Evolutionary conservation across 306 rosid species (phyloP).

Genomic region (Corylus americana): DNA sequence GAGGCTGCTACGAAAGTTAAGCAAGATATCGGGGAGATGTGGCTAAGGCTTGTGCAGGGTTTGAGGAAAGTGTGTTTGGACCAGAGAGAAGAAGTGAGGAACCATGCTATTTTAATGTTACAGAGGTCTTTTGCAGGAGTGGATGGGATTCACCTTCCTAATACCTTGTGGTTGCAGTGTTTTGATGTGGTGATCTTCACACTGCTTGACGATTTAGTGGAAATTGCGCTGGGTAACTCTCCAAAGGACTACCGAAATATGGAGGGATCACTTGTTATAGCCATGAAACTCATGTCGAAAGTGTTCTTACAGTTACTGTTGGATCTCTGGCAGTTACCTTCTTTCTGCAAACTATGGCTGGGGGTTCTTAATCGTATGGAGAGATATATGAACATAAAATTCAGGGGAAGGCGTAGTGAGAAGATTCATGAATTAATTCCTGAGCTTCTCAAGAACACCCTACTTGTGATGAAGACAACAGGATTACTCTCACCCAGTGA

Average conservation of each 20-base stretch:
- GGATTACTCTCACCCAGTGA: constrained; percentile 76
- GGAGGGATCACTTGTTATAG: constrained; percentile 91
- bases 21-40: constrained; percentile 93
- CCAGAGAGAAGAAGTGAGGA: constrained; percentile 96
- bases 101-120: constrained; percentile 73
- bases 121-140: constrained; percentile 83
- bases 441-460: constrained; percentile 81
- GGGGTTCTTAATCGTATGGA: constrained; percentile 92
- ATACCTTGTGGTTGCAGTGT: constrained; percentile 73
- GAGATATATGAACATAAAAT: constrained; percentile 77
- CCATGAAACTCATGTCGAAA: constrained; percentile 85
- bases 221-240: constrained; percentile 81
- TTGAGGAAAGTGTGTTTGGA: constrained; percentile 92
- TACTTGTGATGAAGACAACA: constrained; percentile 74
- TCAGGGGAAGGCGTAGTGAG: constrained; percentile 85
- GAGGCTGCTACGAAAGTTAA: constrained; percentile 66
- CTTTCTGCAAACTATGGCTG: constrained; percentile 94
- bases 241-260: constrained; percentile 90
- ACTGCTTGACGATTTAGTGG: constrained; percentile 88
- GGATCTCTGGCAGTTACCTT: constrained; percentile 65
- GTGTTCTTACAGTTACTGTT: constrained; percentile 78
- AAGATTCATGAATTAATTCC: constrained; percentile 85
- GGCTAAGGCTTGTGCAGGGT: constrained; percentile 89
- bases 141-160: constrained; percentile 65
- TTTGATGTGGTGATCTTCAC: constrained; percentile 89